phyloP scores from a whole-genome alignment of 768 basidiomycete species.

The Melanogaster broomeanus region DNA sequence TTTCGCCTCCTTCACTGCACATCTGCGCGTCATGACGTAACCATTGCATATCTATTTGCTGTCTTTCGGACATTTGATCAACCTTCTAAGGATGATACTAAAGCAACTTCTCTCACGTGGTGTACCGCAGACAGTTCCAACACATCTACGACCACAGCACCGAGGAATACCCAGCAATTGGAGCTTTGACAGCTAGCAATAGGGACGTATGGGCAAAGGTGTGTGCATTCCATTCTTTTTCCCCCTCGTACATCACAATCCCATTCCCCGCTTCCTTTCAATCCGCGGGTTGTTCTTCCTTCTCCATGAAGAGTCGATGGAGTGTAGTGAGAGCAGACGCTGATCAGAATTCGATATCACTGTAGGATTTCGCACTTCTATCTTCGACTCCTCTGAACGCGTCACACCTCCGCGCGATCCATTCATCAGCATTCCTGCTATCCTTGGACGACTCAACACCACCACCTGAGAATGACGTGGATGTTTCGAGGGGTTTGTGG shows the following conservation, averaged over 20 bases:
- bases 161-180: slow-evolving; percentile 69
- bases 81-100: background rate
- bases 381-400: slow-evolving; percentile 62
- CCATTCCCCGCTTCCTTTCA: background rate
- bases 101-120: background rate
- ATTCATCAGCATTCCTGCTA: slow-evolving; percentile 85
- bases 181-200: slow-evolving; percentile 75
- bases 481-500: slow-evolving; percentile 76
- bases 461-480: slow-evolving; percentile 48
- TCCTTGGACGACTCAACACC: slow-evolving; percentile 65
- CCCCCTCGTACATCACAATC: background rate
- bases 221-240: slow-evolving; percentile 7
- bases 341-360: background rate
- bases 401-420: slow-evolving; percentile 66
- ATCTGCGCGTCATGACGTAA: background rate
- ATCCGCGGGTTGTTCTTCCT: background rate
- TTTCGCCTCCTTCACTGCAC: too few relatives aligned
- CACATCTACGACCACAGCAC: slow-evolving; percentile 67
- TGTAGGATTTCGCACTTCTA: slow-evolving; percentile 65
- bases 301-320: too few relatives aligned
- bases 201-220: slow-evolving; percentile 92
- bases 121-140: slow-evolving; percentile 61
- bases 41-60: too few relatives aligned
- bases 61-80: too few relatives aligned
- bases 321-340: background rate